Conservation (phyloP, 352 stramenopile species). For the Globisporangium solare region DNA sequence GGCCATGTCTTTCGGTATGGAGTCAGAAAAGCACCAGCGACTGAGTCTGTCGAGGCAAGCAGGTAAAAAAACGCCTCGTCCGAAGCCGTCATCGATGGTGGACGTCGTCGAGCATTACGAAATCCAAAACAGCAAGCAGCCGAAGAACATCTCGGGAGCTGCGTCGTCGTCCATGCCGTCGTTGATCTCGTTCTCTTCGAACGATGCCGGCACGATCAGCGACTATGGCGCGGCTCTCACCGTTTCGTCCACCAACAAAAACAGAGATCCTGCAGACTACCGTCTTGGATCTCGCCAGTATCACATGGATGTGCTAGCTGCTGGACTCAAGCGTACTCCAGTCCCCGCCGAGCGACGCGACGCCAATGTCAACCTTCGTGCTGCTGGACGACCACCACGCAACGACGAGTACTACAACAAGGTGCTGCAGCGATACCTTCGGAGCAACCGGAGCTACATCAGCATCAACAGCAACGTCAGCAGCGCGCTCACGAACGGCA, state of each 20-base stretch:
- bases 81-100: slow-evolving; percentile 34
- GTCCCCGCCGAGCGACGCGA: slow-evolving; percentile 13
- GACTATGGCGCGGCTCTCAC: slow-evolving; percentile 17
- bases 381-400: slow-evolving; percentile 22
- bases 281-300: slow-evolving; percentile 15
- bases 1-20: slow-evolving; percentile 42
- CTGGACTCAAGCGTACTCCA: slow-evolving; percentile 15
- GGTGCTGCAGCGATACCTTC: slow-evolving; percentile 52
- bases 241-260: slow-evolving; percentile 2
- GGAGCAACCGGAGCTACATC: slow-evolving; percentile 43
- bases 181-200: slow-evolving; percentile 44
- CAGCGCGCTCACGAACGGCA: slow-evolving; percentile 43
- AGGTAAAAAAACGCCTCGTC: slow-evolving; percentile 4
- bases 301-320: slow-evolving; percentile 12
- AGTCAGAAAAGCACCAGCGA: slow-evolving; percentile 68
- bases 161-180: slow-evolving; percentile 41
- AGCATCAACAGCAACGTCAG: slow-evolving; percentile 48
- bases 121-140: slow-evolving; percentile 14
- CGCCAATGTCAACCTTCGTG: slow-evolving; percentile 4
- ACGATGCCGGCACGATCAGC: slow-evolving; percentile 30
- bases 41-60: slow-evolving; percentile 33
- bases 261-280: slow-evolving; percentile 2
- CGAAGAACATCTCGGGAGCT: slow-evolving; percentile 21
- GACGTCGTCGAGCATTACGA: slow-evolving; percentile 65
- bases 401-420: slow-evolving; percentile 75